Conservation (phyloP, 2,329 filamentous ascomycete genomes). For the Setomelanomma holmii region DNA sequence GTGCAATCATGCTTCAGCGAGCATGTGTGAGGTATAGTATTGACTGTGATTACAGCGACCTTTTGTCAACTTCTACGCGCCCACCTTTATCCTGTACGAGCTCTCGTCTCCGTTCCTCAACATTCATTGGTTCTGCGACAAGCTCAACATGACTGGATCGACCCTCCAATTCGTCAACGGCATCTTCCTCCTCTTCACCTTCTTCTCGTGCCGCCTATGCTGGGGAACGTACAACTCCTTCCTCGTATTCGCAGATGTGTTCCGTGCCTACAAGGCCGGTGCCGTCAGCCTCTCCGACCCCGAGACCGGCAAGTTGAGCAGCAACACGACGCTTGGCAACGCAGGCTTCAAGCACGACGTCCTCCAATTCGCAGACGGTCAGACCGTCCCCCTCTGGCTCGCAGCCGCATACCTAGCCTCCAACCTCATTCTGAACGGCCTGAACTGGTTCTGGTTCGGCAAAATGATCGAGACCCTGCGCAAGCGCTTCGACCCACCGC, state of each 20-base stretch:
- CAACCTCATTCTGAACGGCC: constrained; percentile 74
- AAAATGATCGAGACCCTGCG: constrained; percentile 84
- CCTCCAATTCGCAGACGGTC: constrained; percentile 55
- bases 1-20: constrained; percentile 39
- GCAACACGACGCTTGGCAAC: constrained; percentile 24
- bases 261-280: constrained; percentile 50
- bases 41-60: constrained; percentile 65
- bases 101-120: constrained; percentile 86
- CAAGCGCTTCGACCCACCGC: constrained; percentile 73
- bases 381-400: constrained; percentile 71
- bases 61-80: constrained; percentile 83
- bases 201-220: constrained; percentile 78
- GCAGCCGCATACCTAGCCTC: constrained; percentile 70
- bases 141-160: constrained; percentile 79
- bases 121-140: constrained; percentile 92
- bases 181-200: constrained; percentile 72
- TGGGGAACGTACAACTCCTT: constrained; percentile 78
- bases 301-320: constrained; percentile 35
- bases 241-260: constrained; percentile 71
- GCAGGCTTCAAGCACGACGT: constrained; percentile 51
- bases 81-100: constrained; percentile 85
- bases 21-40: not conserved
- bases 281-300: constrained; percentile 32
- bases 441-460: constrained; percentile 87
- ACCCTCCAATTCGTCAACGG: constrained; percentile 79